A percentile compares a stretch with the other conserved stretches of the same genome.
These are phyloP conservation scores for Brettanomyces bruxellensis DNA, from an alignment of 805 yeast genomes.

Conservation along the genomic window DNA sequence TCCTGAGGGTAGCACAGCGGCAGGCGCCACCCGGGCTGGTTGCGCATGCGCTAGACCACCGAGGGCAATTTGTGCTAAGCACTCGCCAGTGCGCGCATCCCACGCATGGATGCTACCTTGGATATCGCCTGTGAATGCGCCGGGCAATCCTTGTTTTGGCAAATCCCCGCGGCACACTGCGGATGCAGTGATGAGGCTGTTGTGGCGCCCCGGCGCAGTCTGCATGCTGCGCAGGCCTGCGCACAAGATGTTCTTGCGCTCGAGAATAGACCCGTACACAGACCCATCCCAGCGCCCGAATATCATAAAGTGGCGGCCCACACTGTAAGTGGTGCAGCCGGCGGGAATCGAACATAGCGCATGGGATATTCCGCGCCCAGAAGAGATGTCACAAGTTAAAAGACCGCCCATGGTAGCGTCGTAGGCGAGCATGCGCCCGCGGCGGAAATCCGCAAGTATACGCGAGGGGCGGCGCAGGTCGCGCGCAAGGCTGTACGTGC, in stretches of 20 bases:
- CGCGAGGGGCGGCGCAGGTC: constrained; percentile 13
- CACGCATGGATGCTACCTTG: constrained; percentile 22
- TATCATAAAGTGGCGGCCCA: constrained; percentile 18
- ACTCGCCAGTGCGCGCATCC: constrained; percentile 20
- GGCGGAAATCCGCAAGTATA: constrained; percentile 20
- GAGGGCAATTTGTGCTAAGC: neutral
- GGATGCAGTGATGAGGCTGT: constrained; percentile 17
- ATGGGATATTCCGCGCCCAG: constrained; percentile 15
- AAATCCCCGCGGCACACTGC: constrained; percentile 12
- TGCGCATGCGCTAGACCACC: too few relatives aligned
- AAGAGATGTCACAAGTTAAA: constrained; percentile 13
- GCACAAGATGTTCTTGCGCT: constrained; percentile 14
- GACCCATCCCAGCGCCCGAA: constrained; percentile 29
- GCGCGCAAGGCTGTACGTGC: constrained; percentile 17
- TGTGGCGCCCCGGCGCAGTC: neutral
- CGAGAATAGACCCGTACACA: constrained; percentile 18
- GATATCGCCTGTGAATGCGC: constrained; percentile 24
- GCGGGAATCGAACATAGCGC: constrained; percentile 19
- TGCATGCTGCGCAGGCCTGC: constrained; percentile 15
- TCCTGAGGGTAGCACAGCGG: neutral
- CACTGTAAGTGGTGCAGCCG: constrained; percentile 22
- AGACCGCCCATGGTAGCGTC: constrained; percentile 19
- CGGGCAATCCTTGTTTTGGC: constrained; percentile 19
- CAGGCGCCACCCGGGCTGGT: too few relatives aligned
- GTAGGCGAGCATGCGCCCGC: constrained; percentile 16